Base-by-base conservation (phyloP, 2,329 filamentous ascomycete species). In the Fusarium sp. region DNA sequence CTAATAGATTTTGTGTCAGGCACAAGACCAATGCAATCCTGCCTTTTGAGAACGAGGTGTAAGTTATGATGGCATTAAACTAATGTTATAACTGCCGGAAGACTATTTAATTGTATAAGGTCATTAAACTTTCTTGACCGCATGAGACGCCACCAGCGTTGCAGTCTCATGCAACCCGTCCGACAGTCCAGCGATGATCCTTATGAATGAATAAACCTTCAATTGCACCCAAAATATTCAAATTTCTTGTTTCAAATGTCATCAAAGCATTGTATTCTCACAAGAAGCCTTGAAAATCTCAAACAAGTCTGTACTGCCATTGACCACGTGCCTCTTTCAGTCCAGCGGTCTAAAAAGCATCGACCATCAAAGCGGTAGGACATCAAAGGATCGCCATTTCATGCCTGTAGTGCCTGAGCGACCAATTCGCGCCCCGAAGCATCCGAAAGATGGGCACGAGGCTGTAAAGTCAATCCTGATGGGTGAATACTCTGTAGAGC, bases 81-180 rank as follows among this genome's bases (percentile, higher is more conserved):
- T n/a, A 3, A 52, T 52, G 11, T 17, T 36, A 1, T 29, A 55
- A 60, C 57, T 60, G 57, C 57, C 57, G 57, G 22, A 53, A 38
- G 7, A 39, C 18, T 39, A 27, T 53, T 39, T 6, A 8, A 15
- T 27, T 27, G 35, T 22, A 42, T 54, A 29, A 44, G 25, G 35
- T 31, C 49, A 60, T 31, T 44, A 54, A 36, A 60, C 36, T 35
- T 36, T 31, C n/a, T 54, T 44, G 27, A 18, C 29, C 17, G n/a
- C 29, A 22, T 22, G 22, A 22, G 22, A 22, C 22, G 22, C 22
- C 22, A 35, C 31, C 18, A 59, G 18, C 36, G 36, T 53, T 53
- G 27, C 45, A 54, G 14, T 44, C 15, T 33, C n/a, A 44, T 42
- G 47, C 27, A 29, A 54, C 31, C 18, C 12, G 25, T 31, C 29